A percentile compares a stretch with the other conserved stretches of the same genome.
Evolutionary conservation across 2,329 filamentous ascomycete species (phyloP).

Genomic region (Elsinoe australis): DNA sequence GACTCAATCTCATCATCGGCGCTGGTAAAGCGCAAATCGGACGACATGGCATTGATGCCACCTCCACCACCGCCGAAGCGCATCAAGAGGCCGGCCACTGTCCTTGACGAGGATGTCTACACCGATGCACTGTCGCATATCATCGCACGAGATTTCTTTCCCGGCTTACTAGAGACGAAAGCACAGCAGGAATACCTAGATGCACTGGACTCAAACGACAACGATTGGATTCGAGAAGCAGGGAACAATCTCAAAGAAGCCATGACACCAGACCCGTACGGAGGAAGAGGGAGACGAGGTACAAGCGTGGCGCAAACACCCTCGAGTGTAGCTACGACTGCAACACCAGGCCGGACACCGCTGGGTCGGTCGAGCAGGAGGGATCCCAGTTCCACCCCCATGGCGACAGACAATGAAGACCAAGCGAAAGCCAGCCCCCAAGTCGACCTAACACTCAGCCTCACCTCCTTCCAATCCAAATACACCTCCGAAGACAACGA

Average conservation of each 20-base stretch:
- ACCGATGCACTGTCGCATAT: slow-evolving; percentile 85
- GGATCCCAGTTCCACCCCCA: slow-evolving; percentile 41
- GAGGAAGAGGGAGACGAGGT: slow-evolving; percentile 33
- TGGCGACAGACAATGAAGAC: slow-evolving; percentile 30
- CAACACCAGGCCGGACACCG: slow-evolving; percentile 60
- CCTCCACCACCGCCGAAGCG: slow-evolving; percentile 78
- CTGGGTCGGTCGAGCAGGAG: slow-evolving; percentile 14
- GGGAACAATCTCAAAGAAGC: slow-evolving; percentile 56
- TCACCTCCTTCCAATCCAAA: slow-evolving; percentile 79
- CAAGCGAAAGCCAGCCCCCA: slow-evolving; percentile 40
- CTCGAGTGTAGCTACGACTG: slow-evolving; percentile 27
- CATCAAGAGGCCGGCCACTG: slow-evolving; percentile 80
- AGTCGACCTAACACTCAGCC: slow-evolving; percentile 68
- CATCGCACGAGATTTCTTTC: slow-evolving; percentile 94
- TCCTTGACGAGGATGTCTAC: slow-evolving; percentile 91
- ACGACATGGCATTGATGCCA: slow-evolving; percentile 70
- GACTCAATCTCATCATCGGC: slow-evolving; percentile 43
- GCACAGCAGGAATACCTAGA: slow-evolving; percentile 88
- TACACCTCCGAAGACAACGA: slow-evolving; percentile 99
- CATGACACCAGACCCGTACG: slow-evolving; percentile 65
- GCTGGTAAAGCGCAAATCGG: slow-evolving; percentile 55
- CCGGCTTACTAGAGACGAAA: slow-evolving; percentile 76
- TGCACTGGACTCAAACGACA: slow-evolving; percentile 77
- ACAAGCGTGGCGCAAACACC: slow-evolving; percentile 50
- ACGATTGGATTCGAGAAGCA: slow-evolving; percentile 77